A percentile compares a stretch with the other conserved stretches of the same genome.
Evolutionary conservation across 345 rosid genomes (phyloP).

Genomic region (Salix viminalis): DNA sequence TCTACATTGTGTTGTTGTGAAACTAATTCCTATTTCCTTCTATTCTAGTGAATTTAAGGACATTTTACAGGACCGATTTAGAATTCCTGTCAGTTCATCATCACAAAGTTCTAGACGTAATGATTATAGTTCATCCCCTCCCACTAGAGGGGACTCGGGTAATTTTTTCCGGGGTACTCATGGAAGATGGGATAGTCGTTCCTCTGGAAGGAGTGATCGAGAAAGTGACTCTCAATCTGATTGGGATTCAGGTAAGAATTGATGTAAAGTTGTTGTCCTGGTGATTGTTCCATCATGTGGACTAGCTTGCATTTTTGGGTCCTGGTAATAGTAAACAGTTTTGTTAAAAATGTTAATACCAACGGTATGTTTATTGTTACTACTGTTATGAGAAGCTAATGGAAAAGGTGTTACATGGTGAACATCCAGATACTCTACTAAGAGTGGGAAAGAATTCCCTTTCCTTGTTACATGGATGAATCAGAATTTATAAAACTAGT

Average conservation of each 20-base stretch:
- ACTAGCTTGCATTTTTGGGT: not conserved
- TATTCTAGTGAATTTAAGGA: slow-evolving; percentile 62
- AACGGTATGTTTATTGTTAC: not conserved
- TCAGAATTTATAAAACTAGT: not conserved
- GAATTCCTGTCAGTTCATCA: slow-evolving; percentile 49
- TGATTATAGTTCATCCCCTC: slow-evolving; percentile 89
- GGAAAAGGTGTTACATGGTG: not conserved
- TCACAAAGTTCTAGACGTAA: slow-evolving; percentile 56
- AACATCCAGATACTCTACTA: not conserved
- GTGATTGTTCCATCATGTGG: not conserved
- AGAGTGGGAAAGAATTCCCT: not conserved
- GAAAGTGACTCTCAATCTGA: slow-evolving; percentile 75
- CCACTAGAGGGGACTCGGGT: slow-evolving; percentile 67
- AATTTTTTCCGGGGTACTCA: slow-evolving; percentile 47
- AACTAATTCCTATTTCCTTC: not conserved
- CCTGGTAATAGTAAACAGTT: not conserved
- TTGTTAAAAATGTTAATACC: not conserved
- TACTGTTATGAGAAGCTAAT: not conserved
- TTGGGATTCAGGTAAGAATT: slow-evolving; percentile 58
- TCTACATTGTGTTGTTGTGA: not conserved
- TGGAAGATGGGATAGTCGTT: slow-evolving; percentile 87
- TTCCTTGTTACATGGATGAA: not conserved
- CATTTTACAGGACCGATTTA: slow-evolving; percentile 52
- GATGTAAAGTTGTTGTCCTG: slow-evolving; percentile 2
- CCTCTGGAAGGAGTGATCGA: slow-evolving; percentile 72